phyloP scores from a whole-genome alignment of 2,329 filamentous ascomycete species.

The Aspergillus ustus region DNA sequence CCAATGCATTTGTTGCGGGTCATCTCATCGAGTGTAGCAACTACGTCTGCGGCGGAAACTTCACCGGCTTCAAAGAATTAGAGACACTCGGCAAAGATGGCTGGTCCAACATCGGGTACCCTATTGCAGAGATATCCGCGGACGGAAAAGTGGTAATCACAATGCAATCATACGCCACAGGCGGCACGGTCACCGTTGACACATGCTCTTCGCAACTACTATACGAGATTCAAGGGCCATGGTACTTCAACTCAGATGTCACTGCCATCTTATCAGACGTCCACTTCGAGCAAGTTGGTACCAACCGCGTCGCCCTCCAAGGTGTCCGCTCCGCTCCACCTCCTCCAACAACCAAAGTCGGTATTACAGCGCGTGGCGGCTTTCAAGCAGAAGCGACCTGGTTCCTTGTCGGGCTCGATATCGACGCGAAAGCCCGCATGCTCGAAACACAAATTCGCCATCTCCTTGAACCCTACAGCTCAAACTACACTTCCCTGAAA shows the following conservation, averaged over 20 bases:
- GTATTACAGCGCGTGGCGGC: conserved; percentile 52
- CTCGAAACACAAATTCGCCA: conserved; percentile 51
- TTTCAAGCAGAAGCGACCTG: conserved; percentile 54
- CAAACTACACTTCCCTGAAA: conserved; percentile 36
- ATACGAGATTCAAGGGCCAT: conserved; percentile 60
- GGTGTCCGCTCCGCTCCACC: conserved; percentile 51
- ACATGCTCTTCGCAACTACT: conserved; percentile 59
- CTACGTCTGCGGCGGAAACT: conserved; percentile 52
- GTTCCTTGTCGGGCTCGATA: conserved; percentile 52
- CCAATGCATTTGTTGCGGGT: conserved; percentile 45
- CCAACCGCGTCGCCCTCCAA: conserved; percentile 55
- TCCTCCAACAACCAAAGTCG: conserved; percentile 57
- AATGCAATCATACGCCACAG: conserved; percentile 45
- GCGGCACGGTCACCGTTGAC: conserved; percentile 52
- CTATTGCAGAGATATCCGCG: conserved; percentile 51
- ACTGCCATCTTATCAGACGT: conserved; percentile 57
- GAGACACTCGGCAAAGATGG: conserved; percentile 33
- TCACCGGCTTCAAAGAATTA: conserved; percentile 46
- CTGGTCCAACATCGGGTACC: conserved; percentile 53
- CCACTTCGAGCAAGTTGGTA: conserved; percentile 56
- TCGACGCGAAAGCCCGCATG: conserved; percentile 53
- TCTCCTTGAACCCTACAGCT: conserved; percentile 38
- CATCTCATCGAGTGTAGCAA: conserved; percentile 48
- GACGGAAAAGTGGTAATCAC: conserved; percentile 50
- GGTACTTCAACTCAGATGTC: conserved; percentile 64